Percentiles rank a stretch among this genome's conserved stretches.
Conservation (phyloP, 257 asterid species). For the Solanum appendiculatum region DNA sequence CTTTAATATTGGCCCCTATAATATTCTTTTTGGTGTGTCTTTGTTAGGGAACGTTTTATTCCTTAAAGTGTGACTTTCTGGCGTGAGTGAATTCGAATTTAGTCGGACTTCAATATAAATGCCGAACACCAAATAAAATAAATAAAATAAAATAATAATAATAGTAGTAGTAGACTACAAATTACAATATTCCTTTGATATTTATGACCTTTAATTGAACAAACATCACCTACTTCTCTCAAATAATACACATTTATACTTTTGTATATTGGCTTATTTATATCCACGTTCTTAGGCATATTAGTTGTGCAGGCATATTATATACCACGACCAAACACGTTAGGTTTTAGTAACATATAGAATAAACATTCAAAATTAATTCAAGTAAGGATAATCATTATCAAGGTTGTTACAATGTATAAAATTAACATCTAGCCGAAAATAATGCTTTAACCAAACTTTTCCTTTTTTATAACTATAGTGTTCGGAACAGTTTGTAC, state of each 20-base stretch:
- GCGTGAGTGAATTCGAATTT: fast-evolving
- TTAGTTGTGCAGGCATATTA: not conserved
- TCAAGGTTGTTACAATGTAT: not conserved
- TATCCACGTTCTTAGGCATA: not conserved
- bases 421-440: not conserved
- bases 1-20: not conserved
- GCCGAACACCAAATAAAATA: not conserved
- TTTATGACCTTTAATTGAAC: not conserved
- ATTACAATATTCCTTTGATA: not conserved
- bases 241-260: not conserved
- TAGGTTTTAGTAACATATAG: not conserved
- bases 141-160: no score
- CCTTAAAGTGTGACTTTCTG: not conserved
- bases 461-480: not conserved
- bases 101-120: no score
- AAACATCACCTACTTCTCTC: not conserved
- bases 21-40: no score
- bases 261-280: not conserved
- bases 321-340: not conserved
- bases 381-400: not conserved
- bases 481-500: not conserved
- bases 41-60: no score
- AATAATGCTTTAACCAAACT: not conserved
- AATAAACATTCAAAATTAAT: not conserved
- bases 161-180: not conserved